Conservation (phyloP, 192 early-diverging fungal genomes). For the Coemansia sp. region DNA sequence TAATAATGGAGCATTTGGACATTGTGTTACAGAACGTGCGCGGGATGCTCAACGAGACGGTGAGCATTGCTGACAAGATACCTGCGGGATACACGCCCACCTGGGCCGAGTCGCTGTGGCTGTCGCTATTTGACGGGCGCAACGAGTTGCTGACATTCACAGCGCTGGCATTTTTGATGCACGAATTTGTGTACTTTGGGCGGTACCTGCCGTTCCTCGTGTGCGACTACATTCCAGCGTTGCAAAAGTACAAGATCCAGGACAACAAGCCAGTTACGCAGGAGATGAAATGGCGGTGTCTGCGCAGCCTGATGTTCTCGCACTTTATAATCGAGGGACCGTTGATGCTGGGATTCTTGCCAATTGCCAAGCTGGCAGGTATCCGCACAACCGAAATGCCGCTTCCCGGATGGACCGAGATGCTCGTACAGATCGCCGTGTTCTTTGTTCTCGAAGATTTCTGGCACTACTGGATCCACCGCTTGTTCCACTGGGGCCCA, state of each 20-base stretch:
- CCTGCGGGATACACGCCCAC: conserved; percentile 40
- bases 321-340: conserved; percentile 85
- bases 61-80: conserved; percentile 27
- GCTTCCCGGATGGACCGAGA: conserved; percentile 73
- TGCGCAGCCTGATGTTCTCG: conserved; percentile 66
- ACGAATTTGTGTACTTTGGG: conserved; percentile 92
- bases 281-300: conserved; percentile 71
- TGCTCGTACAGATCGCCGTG: conserved; percentile 64
- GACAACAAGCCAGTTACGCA: conserved; percentile 62
- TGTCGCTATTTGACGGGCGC: conserved; percentile 63
- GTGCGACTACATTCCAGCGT: conserved; percentile 80
- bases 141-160: conserved; percentile 72
- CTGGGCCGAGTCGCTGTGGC: conserved; percentile 63
- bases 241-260: conserved; percentile 92
- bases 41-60: conserved; percentile 38
- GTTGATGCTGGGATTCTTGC: conserved; percentile 86
- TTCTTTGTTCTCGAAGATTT: conserved; percentile 87
- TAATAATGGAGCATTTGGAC: neutral
- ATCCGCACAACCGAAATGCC: conserved; percentile 82
- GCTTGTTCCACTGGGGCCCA: conserved; percentile 80
- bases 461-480: conserved; percentile 92
- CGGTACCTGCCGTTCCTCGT: conserved; percentile 84
- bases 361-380: conserved; percentile 76
- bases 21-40: conserved; percentile 19
- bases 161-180: conserved; percentile 75